Evolutionary conservation across 768 basidiomycete species (phyloP).

Genomic region (Leccinum subgranulosum): DNA sequence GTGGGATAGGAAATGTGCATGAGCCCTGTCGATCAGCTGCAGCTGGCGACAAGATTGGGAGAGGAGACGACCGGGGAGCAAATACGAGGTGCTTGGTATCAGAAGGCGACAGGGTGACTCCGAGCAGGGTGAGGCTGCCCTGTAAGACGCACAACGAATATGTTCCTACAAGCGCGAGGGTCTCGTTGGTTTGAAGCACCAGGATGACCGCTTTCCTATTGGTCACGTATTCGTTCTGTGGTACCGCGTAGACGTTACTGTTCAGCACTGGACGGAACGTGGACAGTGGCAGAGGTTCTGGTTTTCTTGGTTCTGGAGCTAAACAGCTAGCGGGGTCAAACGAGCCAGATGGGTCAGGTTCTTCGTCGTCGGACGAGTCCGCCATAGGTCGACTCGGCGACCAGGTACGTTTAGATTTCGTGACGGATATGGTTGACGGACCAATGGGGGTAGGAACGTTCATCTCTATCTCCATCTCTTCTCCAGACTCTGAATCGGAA

Average conservation of each 20-base stretch:
- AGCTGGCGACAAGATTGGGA: conserved; percentile 50
- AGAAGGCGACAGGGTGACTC: conserved; percentile 47
- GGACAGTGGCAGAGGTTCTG: conserved; percentile 35
- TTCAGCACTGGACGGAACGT: conserved; percentile 47
- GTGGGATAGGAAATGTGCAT: conserved; percentile 14
- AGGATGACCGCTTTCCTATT: conserved; percentile 36
- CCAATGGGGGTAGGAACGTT: conserved; percentile 13
- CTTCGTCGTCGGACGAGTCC: conserved; percentile 51
- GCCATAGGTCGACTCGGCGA: conserved; percentile 53
- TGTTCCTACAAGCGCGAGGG: conserved; percentile 65
- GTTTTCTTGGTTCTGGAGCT: conserved; percentile 2
- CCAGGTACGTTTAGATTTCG: conserved; percentile 42
- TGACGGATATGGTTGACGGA: conserved; percentile 12
- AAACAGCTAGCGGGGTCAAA: neutral
- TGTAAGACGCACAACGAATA: conserved; percentile 60
- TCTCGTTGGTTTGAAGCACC: conserved; percentile 45
- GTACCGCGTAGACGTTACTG: conserved; percentile 33
- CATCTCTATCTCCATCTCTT: conserved; percentile 21
- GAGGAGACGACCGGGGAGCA: conserved; percentile 75
- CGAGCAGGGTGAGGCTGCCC: conserved; percentile 58
- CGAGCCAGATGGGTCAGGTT: conserved; percentile 6
- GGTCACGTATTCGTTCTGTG: neutral
- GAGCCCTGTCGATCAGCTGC: conserved; percentile 10
- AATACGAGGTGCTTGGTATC: conserved; percentile 50
- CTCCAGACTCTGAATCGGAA: conserved; percentile 12